Base-by-base conservation (phyloP, 306 rosid genomes). In the Pyrus betulifolia region DNA sequence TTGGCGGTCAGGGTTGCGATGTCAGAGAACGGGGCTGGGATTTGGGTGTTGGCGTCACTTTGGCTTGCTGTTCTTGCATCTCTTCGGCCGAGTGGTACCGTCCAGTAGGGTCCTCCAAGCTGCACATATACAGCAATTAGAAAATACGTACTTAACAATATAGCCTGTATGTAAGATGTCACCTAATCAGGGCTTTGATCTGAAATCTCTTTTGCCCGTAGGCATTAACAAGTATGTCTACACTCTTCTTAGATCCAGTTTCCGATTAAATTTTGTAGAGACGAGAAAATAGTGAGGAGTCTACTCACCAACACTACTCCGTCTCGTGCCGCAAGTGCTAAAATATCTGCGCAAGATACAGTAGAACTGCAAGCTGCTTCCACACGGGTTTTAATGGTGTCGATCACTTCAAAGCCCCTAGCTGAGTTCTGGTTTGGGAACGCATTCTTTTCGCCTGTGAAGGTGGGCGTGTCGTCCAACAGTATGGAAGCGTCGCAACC, bases 331-430 rank as follows among this genome's bases (percentile, higher is more conserved):
- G 98, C 96, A 8, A 95, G 89, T 23, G 98, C 95, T 23, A 92
- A 85, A 31, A 95, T 89, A 79, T 92, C 97, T 0, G 98, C 97
- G 70, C 98, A 95, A 19, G 97, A 95, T 2, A 92, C 97, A 0
- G 80, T 91, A 75, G 72, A 88, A 1, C 25, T 87, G 79, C 98
- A 95, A 63, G 88, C 78, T 23, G 93, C 86, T 83, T 95, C 97
- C 17, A 95, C 97, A 0, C 68, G 74, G 0, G 83, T 78, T 82
- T 92, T 95, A 74, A 95, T 85, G 31, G 80, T 4, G 46, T 94
- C 98, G 28, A 91, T 94, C 72, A 94, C 96, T 79, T 89, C 89
- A 15, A 74, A 91, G 8, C 93, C 97, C 64, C 98, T 84, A 0
- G 60, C 90, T 1, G 97, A 83, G 55, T 91, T 86, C 30, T 2